phyloP scores from a whole-genome alignment of 495 filamentous ascomycete species.

The Hypoxylon cercidicola region DNA sequence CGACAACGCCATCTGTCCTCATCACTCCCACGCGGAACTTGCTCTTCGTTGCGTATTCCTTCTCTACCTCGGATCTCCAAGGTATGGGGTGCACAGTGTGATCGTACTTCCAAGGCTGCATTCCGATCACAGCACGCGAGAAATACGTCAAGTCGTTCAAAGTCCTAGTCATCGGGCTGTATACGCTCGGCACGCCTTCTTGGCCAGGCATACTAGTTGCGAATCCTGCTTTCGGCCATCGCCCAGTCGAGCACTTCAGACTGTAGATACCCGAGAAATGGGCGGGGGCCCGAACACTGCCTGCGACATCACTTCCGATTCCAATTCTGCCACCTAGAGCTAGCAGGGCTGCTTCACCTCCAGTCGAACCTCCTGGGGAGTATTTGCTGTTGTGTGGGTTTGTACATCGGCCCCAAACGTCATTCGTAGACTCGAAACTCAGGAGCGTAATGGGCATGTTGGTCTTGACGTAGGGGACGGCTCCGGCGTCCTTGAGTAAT shows the following conservation, averaged over 20 bases:
- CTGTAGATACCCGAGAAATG: conserved; percentile 93
- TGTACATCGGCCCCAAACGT: conserved; percentile 82
- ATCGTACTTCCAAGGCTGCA: conserved; percentile 95
- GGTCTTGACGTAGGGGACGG: conserved; percentile 95
- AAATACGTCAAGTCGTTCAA: conserved; percentile 88
- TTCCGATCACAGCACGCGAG: conserved; percentile 76
- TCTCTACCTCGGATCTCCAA: conserved; percentile 73
- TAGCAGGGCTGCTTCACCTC: conserved; percentile 86
- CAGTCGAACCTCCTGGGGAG: conserved; percentile 91
- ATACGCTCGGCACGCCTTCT: conserved; percentile 89
- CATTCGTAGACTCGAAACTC: conserved; percentile 92
- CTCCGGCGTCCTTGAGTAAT: conserved; percentile 92
- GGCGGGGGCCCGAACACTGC: conserved; percentile 87
- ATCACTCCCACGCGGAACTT: conserved; percentile 81
- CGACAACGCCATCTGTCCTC: conserved; percentile 84
- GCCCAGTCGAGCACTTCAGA: conserved; percentile 90
- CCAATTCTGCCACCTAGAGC: conserved; percentile 92
- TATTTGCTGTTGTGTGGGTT: conserved; percentile 88
- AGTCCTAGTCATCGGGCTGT: conserved; percentile 93
- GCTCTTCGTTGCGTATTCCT: conserved; percentile 67
- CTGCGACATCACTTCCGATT: conserved; percentile 93
- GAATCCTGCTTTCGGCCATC: conserved; percentile 90
- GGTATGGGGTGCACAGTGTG: conserved; percentile 83
- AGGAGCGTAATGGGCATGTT: conserved; percentile 92
- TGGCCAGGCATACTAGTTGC: conserved; percentile 93